Percentiles rank a stretch among this genome's conserved stretches.
phyloP scores from a whole-genome alignment of 2,329 filamentous ascomycete genomes.

The Fulvia fulva region DNA sequence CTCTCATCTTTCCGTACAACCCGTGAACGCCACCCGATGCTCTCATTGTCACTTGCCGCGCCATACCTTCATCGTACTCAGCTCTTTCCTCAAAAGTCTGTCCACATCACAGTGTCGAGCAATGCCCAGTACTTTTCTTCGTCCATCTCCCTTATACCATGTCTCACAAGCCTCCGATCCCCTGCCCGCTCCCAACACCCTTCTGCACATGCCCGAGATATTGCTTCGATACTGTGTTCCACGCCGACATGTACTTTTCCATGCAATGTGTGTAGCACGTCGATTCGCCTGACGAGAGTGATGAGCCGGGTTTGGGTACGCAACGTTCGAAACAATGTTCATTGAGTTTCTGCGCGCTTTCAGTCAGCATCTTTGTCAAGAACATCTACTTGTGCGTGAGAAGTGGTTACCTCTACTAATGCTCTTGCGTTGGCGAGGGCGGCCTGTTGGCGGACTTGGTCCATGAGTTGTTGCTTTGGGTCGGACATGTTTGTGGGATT shows the following conservation, averaged over 20 bases:
- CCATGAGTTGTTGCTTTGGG: constrained; percentile 47
- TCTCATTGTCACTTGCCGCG: background rate
- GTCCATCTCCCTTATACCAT: background rate
- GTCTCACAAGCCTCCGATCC: constrained; percentile 10
- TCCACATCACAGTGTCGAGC: too few species aligned
- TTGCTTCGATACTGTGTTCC: constrained; percentile 49
- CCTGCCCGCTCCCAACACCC: constrained; percentile 26
- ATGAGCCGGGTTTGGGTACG: constrained; percentile 49
- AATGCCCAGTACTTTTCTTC: too few species aligned
- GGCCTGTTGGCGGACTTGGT: constrained; percentile 51
- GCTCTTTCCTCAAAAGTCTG: background rate
- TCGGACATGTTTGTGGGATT: constrained; percentile 31
- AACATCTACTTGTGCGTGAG: background rate
- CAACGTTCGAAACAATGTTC: constrained; percentile 56
- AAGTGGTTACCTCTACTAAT: constrained; percentile 44
- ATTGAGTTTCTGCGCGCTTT: constrained; percentile 48
- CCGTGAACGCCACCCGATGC: constrained; percentile 13
- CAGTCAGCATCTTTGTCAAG: background rate
- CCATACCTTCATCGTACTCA: background rate
- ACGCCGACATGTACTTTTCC: constrained; percentile 54
- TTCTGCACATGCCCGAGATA: constrained; percentile 49
- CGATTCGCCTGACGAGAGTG: constrained; percentile 48
- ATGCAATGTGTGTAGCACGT: constrained; percentile 51
- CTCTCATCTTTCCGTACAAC: background rate
- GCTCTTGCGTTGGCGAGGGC: constrained; percentile 50